phyloP scores from a whole-genome alignment of 192 early-diverging fungal species.

The Coemansia guatemalensis region DNA sequence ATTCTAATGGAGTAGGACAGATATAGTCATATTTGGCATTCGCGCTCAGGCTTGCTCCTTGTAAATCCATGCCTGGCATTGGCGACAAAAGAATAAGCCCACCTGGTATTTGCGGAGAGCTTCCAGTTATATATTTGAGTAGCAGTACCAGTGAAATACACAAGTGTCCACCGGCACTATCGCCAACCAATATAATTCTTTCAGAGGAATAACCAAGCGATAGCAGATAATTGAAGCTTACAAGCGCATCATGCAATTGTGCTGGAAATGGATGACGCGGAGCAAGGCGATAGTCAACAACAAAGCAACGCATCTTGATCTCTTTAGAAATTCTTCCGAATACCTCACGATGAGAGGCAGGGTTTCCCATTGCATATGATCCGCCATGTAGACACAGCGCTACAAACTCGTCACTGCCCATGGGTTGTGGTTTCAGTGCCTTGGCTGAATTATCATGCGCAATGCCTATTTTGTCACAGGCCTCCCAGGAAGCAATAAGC shows the following conservation, averaged over 20 bases:
- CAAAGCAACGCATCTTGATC: constrained; percentile 9
- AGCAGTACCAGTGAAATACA: constrained; percentile 13
- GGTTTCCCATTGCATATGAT: constrained; percentile 18
- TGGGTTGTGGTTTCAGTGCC: constrained; percentile 14
- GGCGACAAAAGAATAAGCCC: constrained; percentile 22
- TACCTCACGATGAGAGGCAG: constrained; percentile 17
- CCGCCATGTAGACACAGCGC: constrained; percentile 29
- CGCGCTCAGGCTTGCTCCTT: constrained; percentile 3
- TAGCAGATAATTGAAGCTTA: constrained; percentile 14
- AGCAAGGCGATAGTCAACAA: constrained; percentile 38
- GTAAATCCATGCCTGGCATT: constrained; percentile 2
- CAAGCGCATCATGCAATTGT: constrained; percentile 34
- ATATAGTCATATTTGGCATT: constrained; percentile 26
- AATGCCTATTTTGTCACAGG: neutral
- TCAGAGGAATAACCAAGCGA: constrained; percentile 16
- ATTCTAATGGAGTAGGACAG: constrained; percentile 10
- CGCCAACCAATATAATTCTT: constrained; percentile 26
- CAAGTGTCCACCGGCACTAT: constrained; percentile 42
- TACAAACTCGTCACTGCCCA: constrained; percentile 11
- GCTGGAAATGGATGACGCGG: constrained; percentile 31
- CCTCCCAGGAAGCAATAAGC: constrained; percentile 13
- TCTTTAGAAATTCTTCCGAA: constrained; percentile 2
- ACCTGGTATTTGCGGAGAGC: neutral
- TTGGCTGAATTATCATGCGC: neutral
- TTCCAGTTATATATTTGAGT: neutral